Evolutionary conservation across 2,329 filamentous ascomycete species (phyloP), one percentile per base, ranked within the genome.

Genomic region (Fusarium coffeatum): DNA sequence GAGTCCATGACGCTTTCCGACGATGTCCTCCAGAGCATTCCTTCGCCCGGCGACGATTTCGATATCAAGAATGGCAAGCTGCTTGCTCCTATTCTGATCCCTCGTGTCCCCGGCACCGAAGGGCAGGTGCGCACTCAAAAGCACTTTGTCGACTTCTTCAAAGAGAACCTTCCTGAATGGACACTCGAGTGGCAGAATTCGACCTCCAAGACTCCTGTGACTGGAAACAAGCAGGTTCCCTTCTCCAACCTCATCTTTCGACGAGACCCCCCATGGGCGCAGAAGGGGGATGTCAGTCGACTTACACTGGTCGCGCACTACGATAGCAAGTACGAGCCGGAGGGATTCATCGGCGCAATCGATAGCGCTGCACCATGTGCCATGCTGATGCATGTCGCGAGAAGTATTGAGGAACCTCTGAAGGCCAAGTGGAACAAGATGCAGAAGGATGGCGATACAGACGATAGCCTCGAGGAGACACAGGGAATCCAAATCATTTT

Each of bases 351-450:
- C 62, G 96, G 96, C 1, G 96, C 95, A 1, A 97, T 89, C 16
- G 96, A 99, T 77, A 97, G 93, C 74, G 96, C 96, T 2, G 96
- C 93, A 20, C 94, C 96, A 12, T 98, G 95, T 79, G 96, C 96
- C 0, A 94, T 98, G 86, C 85, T 99, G 62, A 87, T 99, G 88
- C 93, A 97, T 78, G 89, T 91, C 15, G 93, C 94, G 66, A 86
- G 90, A 71, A 92, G 89, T 68, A 88, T 99, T 47, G 94, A 98
- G 75, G 85, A 83, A 3, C 93, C 92, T 4, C 81, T 98, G 77
- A 92, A 90, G 30, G 87, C 86, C 77, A 97, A 95, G 81, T 98
- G 96, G 93, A 86, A 88, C 30, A 86, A 85, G 32, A 93, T 94
- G 88, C 79, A 88, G 69, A 86, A 83, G 7, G 84, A 86, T 6